Base-by-base conservation (phyloP, 148 eudicot species). In the Vaccinium corymbosum region DNA sequence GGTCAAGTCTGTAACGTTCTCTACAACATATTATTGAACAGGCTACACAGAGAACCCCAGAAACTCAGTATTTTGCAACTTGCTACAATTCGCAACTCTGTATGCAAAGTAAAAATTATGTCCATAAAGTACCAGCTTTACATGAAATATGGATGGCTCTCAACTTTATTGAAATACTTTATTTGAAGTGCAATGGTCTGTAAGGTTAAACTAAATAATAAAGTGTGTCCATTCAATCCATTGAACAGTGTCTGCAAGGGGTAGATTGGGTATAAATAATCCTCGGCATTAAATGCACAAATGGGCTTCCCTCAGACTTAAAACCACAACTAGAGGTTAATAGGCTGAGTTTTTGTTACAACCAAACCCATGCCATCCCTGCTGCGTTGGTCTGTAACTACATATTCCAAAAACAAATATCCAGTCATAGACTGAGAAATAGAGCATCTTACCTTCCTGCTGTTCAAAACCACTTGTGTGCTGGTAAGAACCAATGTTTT, bases 361-460 rank as follows among this genome's bases (percentile, higher is more conserved):
- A 22, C 70, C 70, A 64, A 64, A 22, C 29, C 70, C 70, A 64
- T 9, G 13, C 3, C 2, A 64, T 64, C 14, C 70, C 70, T 64
- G 0, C 70, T 61, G 66, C 66, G 19, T 61, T 61, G 66, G 66
- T 61, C 11, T 61, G 66, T 61, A 61, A 64, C 32, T 64, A 64
- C 70, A 64, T 13, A 71, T 27, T 83, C 75, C 59, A 51, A 78
- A 78, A 78, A 50, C 52, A 78, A 27, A 20, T 15, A 7, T 50
- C 49, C 29, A 64, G 70, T 64, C 70, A 64, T 9, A 64, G 29
- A 22, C 29, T 5, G 12, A 22, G 70, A 64, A 64, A 29, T n/a
- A 22, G 70, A 64, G 53, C 35, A 61, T n/a, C 29, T 73, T 83
- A 96, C 99, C 98, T 93, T 90, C 94, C 42, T 83, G 89, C 76